These are phyloP conservation scores for Termitomyces sp. DNA, from an alignment of 768 basidiomycete species.

Conservation along the genomic window DNA sequence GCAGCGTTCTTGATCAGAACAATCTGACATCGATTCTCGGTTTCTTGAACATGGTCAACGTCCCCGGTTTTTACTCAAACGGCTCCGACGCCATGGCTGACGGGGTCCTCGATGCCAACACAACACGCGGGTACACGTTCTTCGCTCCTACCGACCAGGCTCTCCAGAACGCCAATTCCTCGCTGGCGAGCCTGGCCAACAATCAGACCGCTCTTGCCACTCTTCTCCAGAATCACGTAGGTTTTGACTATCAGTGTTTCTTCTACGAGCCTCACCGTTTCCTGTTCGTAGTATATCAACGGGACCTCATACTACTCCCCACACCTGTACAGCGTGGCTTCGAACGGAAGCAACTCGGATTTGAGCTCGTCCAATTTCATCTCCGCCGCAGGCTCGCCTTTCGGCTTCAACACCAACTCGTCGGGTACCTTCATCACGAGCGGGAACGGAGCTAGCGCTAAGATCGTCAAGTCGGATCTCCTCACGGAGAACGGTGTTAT, in stretches of 20 bases:
- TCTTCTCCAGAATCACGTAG: slow-evolving; percentile 61
- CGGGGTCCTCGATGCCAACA: slow-evolving; percentile 31
- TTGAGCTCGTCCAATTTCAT: slow-evolving; percentile 24
- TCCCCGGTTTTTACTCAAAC: slow-evolving; percentile 21
- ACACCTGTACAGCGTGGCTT: slow-evolving; percentile 25
- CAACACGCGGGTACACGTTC: slow-evolving; percentile 55
- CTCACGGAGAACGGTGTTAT: slow-evolving; percentile 68
- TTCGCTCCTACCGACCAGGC: slow-evolving; percentile 64
- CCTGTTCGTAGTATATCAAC: slow-evolving; percentile 53
- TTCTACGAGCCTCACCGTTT: not conserved
- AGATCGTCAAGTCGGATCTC: slow-evolving; percentile 57
- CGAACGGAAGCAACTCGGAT: not conserved
- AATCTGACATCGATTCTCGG: slow-evolving; percentile 42
- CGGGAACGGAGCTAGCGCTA: slow-evolving; percentile 37
- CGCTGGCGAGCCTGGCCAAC: slow-evolving; percentile 30
- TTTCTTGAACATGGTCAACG: slow-evolving; percentile 24
- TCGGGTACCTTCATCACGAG: slow-evolving; percentile 57
- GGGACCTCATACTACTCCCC: slow-evolving; percentile 67
- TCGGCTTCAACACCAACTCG: slow-evolving; percentile 51
- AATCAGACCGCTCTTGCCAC: slow-evolving; percentile 46
- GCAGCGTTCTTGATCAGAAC: slow-evolving; percentile 37
- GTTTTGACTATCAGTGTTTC: slow-evolving; percentile 19
- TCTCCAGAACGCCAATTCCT: slow-evolving; percentile 34
- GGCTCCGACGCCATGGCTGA: slow-evolving; percentile 35
- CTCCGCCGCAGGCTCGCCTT: slow-evolving; percentile 56